Evolutionary conservation across 192 early-diverging fungal species (phyloP).

Genomic region (Linderina pennispora): DNA sequence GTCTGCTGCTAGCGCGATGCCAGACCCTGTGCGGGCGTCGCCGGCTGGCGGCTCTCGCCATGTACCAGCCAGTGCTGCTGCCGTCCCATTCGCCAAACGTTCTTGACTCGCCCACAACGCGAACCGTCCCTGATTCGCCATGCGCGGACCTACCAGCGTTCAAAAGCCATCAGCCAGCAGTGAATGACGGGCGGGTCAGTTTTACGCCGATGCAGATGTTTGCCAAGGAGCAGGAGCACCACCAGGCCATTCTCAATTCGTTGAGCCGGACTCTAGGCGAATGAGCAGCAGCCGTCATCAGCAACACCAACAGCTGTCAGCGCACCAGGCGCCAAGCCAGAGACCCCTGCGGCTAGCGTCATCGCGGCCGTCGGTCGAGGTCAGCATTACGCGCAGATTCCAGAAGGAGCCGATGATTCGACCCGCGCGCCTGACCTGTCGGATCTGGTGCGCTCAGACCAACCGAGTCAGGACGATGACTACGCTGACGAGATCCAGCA

Average conservation of each 20-base stretch:
- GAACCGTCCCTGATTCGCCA: no score
- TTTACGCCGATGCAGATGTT: slow-evolving; percentile 22
- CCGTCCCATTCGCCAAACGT: no score
- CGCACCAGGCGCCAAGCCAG: neutral
- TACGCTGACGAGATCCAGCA: neutral
- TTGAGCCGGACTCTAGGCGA: no score
- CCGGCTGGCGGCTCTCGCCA: no score
- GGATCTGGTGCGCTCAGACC: slow-evolving; percentile 3
- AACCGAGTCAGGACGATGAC: neutral
- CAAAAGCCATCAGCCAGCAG: no score
- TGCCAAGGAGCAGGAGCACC: slow-evolving; percentile 4
- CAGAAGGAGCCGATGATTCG: slow-evolving; percentile 33
- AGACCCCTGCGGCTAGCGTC: no score
- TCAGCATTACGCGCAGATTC: slow-evolving; percentile 17
- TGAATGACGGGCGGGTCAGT: slow-evolving; percentile 26
- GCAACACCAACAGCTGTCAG: neutral
- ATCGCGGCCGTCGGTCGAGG: slow-evolving; percentile 14
- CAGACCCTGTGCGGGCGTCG: no score
- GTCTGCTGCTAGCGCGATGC: no score
- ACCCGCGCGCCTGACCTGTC: slow-evolving; percentile 35
- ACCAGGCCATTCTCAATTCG: no score
- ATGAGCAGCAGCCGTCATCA: slow-evolving; percentile 3
- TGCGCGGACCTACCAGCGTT: no score
- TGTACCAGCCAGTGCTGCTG: no score
- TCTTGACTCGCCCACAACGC: no score